A percentile compares a stretch with the other conserved stretches of the same genome.
These are phyloP conservation scores for Zymoseptoria tritici DNA, from an alignment of 2,329 filamentous ascomycete species.

Conservation along the genomic window DNA sequence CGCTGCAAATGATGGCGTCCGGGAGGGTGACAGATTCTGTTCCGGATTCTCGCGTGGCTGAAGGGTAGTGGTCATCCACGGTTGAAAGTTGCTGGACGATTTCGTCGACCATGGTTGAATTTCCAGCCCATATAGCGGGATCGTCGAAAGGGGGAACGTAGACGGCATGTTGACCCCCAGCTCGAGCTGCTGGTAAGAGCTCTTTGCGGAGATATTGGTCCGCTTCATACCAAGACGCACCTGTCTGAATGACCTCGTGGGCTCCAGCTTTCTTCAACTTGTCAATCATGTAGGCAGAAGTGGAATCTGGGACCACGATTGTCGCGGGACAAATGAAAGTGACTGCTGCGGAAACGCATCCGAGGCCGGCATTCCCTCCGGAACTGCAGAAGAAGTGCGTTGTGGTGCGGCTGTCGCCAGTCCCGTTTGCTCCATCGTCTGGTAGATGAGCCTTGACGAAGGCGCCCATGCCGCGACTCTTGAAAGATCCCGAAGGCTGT, in stretches of 20 bases:
- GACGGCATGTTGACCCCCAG: conserved; percentile 44
- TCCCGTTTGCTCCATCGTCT: conserved; percentile 28
- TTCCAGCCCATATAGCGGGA: conserved; percentile 59
- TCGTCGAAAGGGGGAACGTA: conserved; percentile 68
- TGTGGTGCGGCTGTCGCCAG: background rate
- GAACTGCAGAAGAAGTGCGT: conserved; percentile 71
- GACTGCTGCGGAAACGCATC: conserved; percentile 65
- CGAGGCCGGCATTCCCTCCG: conserved; percentile 79
- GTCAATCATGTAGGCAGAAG: conserved; percentile 61
- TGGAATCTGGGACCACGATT: conserved; percentile 63
- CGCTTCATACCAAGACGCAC: conserved; percentile 61
- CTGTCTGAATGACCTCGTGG: conserved; percentile 60
- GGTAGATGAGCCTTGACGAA: conserved; percentile 49
- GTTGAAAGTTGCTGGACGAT: conserved; percentile 35
- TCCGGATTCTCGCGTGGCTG: background rate
- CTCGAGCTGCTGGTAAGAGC: conserved; percentile 38
- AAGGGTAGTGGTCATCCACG: conserved; percentile 37
- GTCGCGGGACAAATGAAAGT: conserved; percentile 60
- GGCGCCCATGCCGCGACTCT: conserved; percentile 66
- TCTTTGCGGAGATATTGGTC: conserved; percentile 57
- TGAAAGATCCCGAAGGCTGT: conserved; percentile 84
- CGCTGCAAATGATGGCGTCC: conserved; percentile 68
- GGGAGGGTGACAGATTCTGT: conserved; percentile 31
- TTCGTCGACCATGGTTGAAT: conserved; percentile 52
- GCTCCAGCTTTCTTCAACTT: conserved; percentile 62